Evolutionary conservation across 2,329 filamentous ascomycete genomes (phyloP), one percentile per base, ranked within the genome.

Genomic region (Penicillium sp.): DNA sequence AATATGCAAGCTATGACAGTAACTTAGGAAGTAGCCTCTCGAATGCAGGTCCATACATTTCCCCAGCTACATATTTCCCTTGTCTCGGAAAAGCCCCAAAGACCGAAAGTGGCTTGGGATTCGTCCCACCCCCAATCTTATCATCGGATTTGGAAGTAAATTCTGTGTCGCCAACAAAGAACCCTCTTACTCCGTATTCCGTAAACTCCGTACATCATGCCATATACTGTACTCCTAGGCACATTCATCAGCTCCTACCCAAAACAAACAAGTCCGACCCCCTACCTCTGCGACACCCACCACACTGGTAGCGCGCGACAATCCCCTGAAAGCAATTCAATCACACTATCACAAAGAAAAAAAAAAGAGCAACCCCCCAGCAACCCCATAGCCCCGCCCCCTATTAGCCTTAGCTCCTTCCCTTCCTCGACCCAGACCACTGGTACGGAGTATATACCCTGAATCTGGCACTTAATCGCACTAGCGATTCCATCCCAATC

Each of bases 151-250:
- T 5, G 11, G 27, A 10, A 32, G 7, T 36, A 18, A 14, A 4
- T 29, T 23, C 10, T 23, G 34, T 39, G 34, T 38, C 36, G 34
- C 45, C 26, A 32, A 48, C 46, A 48, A 47, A 48, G 36, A 48
- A 41, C 46, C 36, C 27, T 26, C 16, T 30, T 30, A 30, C 6
- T 23, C 13, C 4, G 23, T 45, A 19, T 18, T 23, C 35, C 35
- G 26, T 47, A 26, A 4, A 34, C 30, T 23, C 35, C 35, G 26
- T 47, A 26, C 10, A 34, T 10, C 6, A 13, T 34, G 9, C 30
- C 16, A 30, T 19, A 47, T n/a, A 16, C 35, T 7, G 8, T 19
- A 14, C 26, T 18, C 16, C 23, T 7, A n/a, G n/a, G n/a, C n/a
- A n/a, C n/a, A 47, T 9, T 34, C 14, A 13, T n/a, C 35, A 19